A percentile compares a stretch with the other conserved stretches of the same genome.
Conservation (phyloP, 306 rosid species). For the Vigna unguiculata region DNA sequence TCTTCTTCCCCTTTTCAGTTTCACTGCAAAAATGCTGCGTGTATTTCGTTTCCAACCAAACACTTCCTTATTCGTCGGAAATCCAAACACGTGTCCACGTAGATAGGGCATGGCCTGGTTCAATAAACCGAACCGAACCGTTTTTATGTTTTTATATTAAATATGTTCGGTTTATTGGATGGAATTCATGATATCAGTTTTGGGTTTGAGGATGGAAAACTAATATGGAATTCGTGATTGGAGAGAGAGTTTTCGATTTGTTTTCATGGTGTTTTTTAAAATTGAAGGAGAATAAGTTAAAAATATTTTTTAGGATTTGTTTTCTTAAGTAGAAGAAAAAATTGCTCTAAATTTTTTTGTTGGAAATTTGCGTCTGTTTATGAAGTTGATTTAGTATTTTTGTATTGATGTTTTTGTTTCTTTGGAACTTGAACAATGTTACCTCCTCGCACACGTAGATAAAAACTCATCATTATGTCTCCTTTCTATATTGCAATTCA, state of each 20-base stretch:
- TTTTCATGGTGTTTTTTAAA: constrained; percentile 21
- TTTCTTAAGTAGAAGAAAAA: not conserved
- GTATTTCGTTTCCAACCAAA: constrained; percentile 36
- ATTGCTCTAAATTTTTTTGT: not conserved
- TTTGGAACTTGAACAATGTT: constrained; percentile 4
- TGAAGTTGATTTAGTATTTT: constrained; percentile 4
- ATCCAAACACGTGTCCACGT: constrained; percentile 9
- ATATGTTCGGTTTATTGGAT: constrained; percentile 8
- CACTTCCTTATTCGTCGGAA: constrained; percentile 5
- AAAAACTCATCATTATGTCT: not conserved
- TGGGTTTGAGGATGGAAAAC: not conserved
- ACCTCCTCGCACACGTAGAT: not conserved
- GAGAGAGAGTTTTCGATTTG: not conserved
- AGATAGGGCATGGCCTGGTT: not conserved
- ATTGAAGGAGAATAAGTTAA: not conserved
- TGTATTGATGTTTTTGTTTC: not conserved
- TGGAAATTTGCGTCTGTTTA: not conserved
- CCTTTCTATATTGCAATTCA: constrained; percentile 19
- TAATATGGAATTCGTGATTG: constrained; percentile 12
- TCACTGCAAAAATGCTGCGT: constrained; percentile 12
- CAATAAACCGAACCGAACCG: not conserved
- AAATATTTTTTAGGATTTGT: not conserved
- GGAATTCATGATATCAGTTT: constrained; percentile 10
- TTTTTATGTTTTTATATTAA: no score
- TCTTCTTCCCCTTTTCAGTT: constrained; percentile 20